Base-by-base conservation (phyloP, 2,329 filamentous ascomycete genomes). In the Neofusicoccum cordaticola region DNA sequence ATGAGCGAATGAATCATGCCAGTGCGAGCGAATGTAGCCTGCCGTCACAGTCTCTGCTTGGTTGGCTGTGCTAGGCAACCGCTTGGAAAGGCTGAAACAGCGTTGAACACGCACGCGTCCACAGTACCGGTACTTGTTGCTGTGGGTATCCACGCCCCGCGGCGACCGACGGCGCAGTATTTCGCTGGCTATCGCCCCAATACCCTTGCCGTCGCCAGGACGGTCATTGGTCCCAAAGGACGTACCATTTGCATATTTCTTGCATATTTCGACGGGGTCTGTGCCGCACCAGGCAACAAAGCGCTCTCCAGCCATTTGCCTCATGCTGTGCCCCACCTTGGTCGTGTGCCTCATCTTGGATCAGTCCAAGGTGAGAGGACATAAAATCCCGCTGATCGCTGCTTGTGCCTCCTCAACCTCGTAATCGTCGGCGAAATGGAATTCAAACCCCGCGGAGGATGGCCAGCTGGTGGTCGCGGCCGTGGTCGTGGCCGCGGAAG, bases 381-480 rank as follows among this genome's bases (percentile, higher is more conserved):
- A 31, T 31, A 31, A 31, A 2, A n/a, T 39, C 37, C 3, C 3
- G 37, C 37, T 9, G 13, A 11, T 39, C 37, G 37, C 37, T 12
- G 9, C 13, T 39, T 7, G 9, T 15, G 37, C 37, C 35, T 53
- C 12, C 13, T 11, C 48, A 17, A 17, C 8, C 22, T 2, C 47
- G 12, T 31, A 50, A 34, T 50, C 22, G 8, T 3, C 11, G 4
- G 12, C 44, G 27, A 31, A 7, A 52, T 44, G 57, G 45, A 48
- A 2, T 45, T 13, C 64, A 56, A 63, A 50, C 42, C 61, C 27
- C 27, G 27, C 44, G 67, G 73, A 60, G 71, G 68, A 34, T 69
- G 72, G 44, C 71, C 68, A 65, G 69, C 70, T 64, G 69, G 69
- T 58, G 69, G 71, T 39, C 52, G 68, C 65, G 69, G 71, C 65